Conservation (phyloP, 2,329 filamentous ascomycete genomes). For the Xylaria sp. region DNA sequence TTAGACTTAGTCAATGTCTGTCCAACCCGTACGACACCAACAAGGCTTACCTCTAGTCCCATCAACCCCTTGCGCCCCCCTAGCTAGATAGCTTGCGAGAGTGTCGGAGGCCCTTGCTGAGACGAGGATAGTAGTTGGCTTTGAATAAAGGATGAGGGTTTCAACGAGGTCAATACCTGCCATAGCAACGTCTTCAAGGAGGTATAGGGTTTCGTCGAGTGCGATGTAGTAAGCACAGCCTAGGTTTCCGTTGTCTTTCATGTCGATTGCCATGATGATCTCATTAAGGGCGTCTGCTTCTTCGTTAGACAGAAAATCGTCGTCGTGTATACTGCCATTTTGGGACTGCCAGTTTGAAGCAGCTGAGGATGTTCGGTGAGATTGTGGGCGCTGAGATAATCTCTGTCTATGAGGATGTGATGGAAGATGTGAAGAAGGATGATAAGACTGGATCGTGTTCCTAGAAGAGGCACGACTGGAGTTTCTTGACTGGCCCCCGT, state of each 20-base stretch:
- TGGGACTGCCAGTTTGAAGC: conserved; percentile 13
- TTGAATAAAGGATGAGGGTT: conserved; percentile 56
- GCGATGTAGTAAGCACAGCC: conserved; percentile 85
- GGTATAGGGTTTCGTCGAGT: conserved; percentile 67
- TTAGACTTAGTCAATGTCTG: conserved; percentile 14
- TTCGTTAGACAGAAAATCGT: conserved; percentile 20
- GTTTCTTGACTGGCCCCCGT: conserved; percentile 10
- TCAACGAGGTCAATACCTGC: conserved; percentile 72
- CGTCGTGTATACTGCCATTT: conserved; percentile 20
- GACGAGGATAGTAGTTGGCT: conserved; percentile 59
- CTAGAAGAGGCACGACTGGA: conserved; percentile 15
- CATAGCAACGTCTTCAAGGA: conserved; percentile 76
- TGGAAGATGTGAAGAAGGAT: conserved; percentile 32
- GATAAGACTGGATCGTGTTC: conserved; percentile 15
- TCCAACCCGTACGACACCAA: neutral
- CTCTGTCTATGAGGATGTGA: conserved; percentile 28
- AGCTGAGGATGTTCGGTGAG: conserved; percentile 16
- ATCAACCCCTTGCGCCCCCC: conserved; percentile 38
- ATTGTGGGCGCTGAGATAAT: conserved; percentile 29
- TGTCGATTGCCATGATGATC: conserved; percentile 78
- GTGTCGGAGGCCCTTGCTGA: conserved; percentile 49
- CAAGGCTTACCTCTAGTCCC: conserved; percentile 31
- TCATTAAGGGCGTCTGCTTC: conserved; percentile 57
- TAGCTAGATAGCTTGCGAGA: conserved; percentile 42
- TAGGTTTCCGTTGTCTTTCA: conserved; percentile 69